Evolutionary conservation across 805 yeast genomes (phyloP), one percentile per base, ranked within the genome.

Genomic region (Candida parachauliodes): DNA sequence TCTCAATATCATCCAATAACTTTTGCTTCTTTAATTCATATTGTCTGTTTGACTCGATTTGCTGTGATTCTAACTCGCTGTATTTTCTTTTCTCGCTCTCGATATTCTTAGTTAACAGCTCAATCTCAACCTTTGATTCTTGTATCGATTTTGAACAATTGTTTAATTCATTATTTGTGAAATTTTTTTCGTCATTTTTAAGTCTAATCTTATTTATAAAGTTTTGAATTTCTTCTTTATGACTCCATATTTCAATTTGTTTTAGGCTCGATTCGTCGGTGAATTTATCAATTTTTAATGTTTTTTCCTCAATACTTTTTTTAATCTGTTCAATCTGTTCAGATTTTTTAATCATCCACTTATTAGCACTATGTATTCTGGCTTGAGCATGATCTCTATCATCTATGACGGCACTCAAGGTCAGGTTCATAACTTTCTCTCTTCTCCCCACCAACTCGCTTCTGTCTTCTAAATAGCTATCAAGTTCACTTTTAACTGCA

Each of bases 161-260:
- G 14, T 57, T 59, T 21, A 77, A 70, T 52, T 85, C 91, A 21
- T 64, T 66, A 7, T 57, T 50, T 77, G 81, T 82, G 56, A 84
- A 88, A 34, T 65, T 74, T 32, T 68, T 72, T 49, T 88, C 95
- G 24, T 76, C 77, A 2, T 57, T 55, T 29, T 70, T 68, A 5
- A 79, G 66, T 18, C 69, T 70, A 2, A 72, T 49, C 43, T 69
- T 70, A 10, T 62, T 57, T n/a, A 70, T 57, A 31, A 70, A 57
- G 20, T 58, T 67, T 22, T 62, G 58, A 2, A 81, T 59, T 35
- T 70, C 65, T 5, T 69, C 69, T 41, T 72, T 69, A 24, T 80
- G 50, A 5, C 68, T 66, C 50, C 71, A 59, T n/a, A 70, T 67
- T 40, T 64, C 56, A 18, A 55, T 42, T 43, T 76, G 74, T 44